Base-by-base conservation (phyloP, 768 basidiomycete species). In the Cystobasidiopsis lactophilus region DNA sequence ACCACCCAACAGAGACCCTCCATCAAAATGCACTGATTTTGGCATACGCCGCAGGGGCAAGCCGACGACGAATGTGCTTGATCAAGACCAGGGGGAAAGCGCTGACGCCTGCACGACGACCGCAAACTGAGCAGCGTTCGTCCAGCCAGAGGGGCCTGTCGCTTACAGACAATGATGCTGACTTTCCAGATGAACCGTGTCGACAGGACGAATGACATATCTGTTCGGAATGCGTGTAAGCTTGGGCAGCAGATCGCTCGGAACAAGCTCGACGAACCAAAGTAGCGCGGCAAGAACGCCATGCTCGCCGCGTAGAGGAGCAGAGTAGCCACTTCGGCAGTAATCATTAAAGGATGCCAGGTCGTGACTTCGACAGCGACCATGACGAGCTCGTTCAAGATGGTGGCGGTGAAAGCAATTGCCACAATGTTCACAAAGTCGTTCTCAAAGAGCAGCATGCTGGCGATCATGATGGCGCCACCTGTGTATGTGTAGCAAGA, bases 381-480 rank as follows among this genome's bases (percentile, higher is more conserved):
- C 93, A 96, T 98, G 68, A 96, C 86, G 48, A 98, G 76, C 65
- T 96, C 93, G 64, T 98, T 98, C 27, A 96, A 71, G 58, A 98
- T 77, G 52, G 96, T 72, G 0, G 93, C 85, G 1, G 89, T 93
- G 66, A 93, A 98, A 0, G 93, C 96, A 59, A 96, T 98, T 19
- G 91, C 81, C 29, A 98, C 93, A 55, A 98, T 95, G 64, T 96
- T 93, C 59, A 96, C 67, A 67, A 96, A 96, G 63, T 98, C 89
- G 50, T 76, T 89, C 68, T 98, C 93, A 66, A 96, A 98, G 1
- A 98, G 75, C 7, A 91, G 75, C 21, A 98, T 77, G 0, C 85
- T 93, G 72, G 91, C 77, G 63, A 98, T 84, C 93, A 98, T 98
- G 68, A 98, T 98, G 3, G 86, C 86, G 38, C 85, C 85, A 59